Base-by-base conservation (phyloP, 305 asterid species). In the Solanum hybrid region DNA sequence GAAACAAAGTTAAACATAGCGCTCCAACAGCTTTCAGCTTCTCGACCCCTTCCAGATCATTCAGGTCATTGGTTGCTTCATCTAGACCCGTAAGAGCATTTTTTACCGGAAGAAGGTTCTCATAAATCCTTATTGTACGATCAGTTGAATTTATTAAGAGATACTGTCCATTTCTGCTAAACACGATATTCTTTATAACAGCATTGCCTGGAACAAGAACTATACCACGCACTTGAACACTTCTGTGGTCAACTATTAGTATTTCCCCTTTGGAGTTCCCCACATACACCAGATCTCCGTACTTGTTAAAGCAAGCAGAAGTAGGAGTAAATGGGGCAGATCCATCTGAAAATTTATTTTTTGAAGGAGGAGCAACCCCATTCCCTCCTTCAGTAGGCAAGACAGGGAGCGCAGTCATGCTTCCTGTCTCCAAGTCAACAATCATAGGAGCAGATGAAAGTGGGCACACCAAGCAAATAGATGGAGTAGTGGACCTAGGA, bases 231-330 rank as follows among this genome's bases (percentile, higher is more conserved):
- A 97, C 93, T 90, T 93, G 92, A 39, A 92, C 81, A 29, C 88
- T 92, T 87, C 75, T 90, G 81, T 94, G 92, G 92, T 95, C 99
- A 88, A 97, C 90, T 70, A 97, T 91, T 37, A 97, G 94, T 92
- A 97, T 95, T 92, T 97, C 99, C 89, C 98, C 99, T 92, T 94
- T 96, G 80, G 98, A 96, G 84, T 96, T 97, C 68, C 99, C 99
- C 85, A 95, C 94, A 91, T 96, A 96, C 77, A 95, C 95, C 92
- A 97, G 93, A 94, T 97, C 97, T 7, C 99, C 98, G 24, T 92
- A 92, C 89, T 95, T 97, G 92, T 93, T 94, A 91, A 97, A 97
- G 94, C 99, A 97, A 6, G 99, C 99, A 34, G 98, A 97, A 15
- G 96, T 96, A 75, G 98, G 99, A 90, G 97, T 94, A 91, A 94